Evolutionary conservation across 2,329 filamentous ascomycete genomes (phyloP).

Genomic region (Penicillium palitans): DNA sequence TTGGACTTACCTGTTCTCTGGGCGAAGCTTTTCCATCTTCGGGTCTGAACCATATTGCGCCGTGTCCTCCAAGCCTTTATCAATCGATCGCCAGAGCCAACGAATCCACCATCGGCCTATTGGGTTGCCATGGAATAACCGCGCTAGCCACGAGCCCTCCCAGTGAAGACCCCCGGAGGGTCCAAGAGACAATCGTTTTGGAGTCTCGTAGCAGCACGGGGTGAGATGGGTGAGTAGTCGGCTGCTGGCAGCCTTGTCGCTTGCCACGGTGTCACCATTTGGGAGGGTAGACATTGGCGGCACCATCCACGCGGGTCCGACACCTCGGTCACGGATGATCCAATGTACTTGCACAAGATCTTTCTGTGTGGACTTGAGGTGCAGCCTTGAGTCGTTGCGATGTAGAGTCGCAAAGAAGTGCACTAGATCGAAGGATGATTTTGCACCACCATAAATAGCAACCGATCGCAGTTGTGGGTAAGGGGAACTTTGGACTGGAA

Average conservation of each 20-base stretch:
- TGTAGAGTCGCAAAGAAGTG: slow-evolving; percentile 30
- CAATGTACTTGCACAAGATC: slow-evolving; percentile 26
- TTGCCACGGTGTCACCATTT: slow-evolving; percentile 19
- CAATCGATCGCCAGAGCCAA: slow-evolving; percentile 23
- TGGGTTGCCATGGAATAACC: slow-evolving; percentile 24
- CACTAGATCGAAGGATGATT: slow-evolving; percentile 30
- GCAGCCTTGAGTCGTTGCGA: slow-evolving; percentile 12
- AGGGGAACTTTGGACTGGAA: not conserved
- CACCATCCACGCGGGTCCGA: slow-evolving; percentile 28
- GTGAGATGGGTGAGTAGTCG: slow-evolving; percentile 21
- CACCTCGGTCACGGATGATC: slow-evolving; percentile 25
- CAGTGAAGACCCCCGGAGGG: slow-evolving; percentile 5
- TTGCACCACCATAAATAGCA: slow-evolving; percentile 28
- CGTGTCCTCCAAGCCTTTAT: slow-evolving; percentile 11
- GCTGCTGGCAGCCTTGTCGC: slow-evolving; percentile 27
- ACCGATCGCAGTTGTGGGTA: slow-evolving; percentile 17
- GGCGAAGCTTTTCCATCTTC: slow-evolving; percentile 25
- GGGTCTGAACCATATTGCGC: slow-evolving; percentile 20
- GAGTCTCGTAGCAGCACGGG: slow-evolving; percentile 20
- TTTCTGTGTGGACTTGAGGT: slow-evolving; percentile 8
- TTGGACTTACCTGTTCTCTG: slow-evolving; percentile 17
- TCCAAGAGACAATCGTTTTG: slow-evolving; percentile 14
- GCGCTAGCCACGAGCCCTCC: slow-evolving; percentile 25
- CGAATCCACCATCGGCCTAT: slow-evolving; percentile 23
- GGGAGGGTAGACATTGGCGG: slow-evolving; percentile 22